Percentiles rank a stretch among this genome's conserved stretches.
Conservation (phyloP, 495 filamentous ascomycete species). For the Penicillium dipodomyicola region DNA sequence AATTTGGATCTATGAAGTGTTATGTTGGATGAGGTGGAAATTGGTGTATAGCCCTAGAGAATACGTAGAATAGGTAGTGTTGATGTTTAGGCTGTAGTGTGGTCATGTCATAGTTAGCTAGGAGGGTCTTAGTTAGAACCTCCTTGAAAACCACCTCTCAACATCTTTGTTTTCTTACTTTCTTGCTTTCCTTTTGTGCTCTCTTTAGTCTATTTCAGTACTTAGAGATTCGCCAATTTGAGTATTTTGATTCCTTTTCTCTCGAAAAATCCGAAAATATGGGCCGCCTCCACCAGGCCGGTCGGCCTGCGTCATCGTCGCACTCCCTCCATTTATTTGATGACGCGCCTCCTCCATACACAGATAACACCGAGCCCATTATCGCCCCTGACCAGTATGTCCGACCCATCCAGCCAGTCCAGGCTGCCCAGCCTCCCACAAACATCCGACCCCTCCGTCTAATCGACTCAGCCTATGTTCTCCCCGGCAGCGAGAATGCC, state of each 20-base stretch:
- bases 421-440: not conserved
- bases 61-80: no score
- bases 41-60: no score
- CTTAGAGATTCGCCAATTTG: not conserved
- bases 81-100: no score
- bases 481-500: constrained; percentile 15
- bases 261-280: constrained; percentile 6
- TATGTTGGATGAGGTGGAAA: constrained; percentile 4
- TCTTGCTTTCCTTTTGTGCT: no score
- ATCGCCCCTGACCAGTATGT: not conserved
- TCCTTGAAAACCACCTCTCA: no score
- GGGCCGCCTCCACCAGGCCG: constrained; percentile 20
- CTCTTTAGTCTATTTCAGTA: no score
- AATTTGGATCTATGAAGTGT: constrained; percentile 1
- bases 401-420: not conserved
- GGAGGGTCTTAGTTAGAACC: no score
- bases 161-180: no score
- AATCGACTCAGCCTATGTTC: constrained; percentile 24
- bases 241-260: not conserved
- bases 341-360: constrained; percentile 26
- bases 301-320: constrained; percentile 18
- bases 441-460: constrained; percentile 13
- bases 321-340: constrained; percentile 28
- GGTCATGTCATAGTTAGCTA: no score
- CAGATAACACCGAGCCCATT: constrained; percentile 21